These are phyloP conservation scores for Gossypioides kirkii DNA, from an alignment of 345 rosid species.

Conservation along the genomic window DNA sequence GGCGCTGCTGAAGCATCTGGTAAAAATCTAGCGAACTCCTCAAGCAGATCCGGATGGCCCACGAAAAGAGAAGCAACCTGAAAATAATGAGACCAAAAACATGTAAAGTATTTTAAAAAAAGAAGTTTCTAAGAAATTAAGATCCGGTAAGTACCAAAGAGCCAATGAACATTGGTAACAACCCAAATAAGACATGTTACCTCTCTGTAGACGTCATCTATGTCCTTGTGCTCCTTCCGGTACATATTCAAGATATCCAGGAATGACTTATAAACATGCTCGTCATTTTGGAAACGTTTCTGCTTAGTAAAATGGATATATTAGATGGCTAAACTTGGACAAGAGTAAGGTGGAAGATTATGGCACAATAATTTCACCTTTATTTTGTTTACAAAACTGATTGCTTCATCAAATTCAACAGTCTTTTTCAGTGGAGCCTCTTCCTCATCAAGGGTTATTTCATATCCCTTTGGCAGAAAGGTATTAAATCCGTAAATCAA, in stretches of 20 bases:
- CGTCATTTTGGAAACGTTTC: slow-evolving; percentile 88
- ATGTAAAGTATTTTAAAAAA: background rate
- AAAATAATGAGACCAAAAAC: slow-evolving; percentile 21
- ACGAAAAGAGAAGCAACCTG: slow-evolving; percentile 80
- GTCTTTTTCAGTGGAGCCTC: slow-evolving; percentile 80
- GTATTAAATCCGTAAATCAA: slow-evolving; percentile 89
- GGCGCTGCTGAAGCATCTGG: slow-evolving; percentile 63
- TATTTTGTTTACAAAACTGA: slow-evolving; percentile 69
- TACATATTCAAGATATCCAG: slow-evolving; percentile 86
- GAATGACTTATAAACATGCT: slow-evolving; percentile 80
- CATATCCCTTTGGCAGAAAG: slow-evolving; percentile 90
- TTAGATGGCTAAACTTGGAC: slow-evolving; percentile 6
- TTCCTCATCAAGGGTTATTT: slow-evolving; percentile 75
- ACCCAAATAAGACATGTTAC: slow-evolving; percentile 31
- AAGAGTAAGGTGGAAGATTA: slow-evolving; percentile 8
- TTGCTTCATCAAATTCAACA: slow-evolving; percentile 86
- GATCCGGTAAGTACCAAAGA: background rate
- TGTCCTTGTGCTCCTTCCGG: slow-evolving; percentile 85
- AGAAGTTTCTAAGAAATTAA: background rate
- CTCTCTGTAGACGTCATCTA: slow-evolving; percentile 87
- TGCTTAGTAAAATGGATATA: slow-evolving; percentile 32
- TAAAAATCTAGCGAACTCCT: slow-evolving; percentile 75
- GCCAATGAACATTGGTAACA: background rate
- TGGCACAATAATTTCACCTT: slow-evolving; percentile 43
- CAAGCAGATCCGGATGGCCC: slow-evolving; percentile 80